A percentile compares a stretch with the other conserved stretches of the same genome.
Evolutionary conservation across 164 flowering plant species (phyloP).

Genomic region (Vitis rupestris): DNA sequence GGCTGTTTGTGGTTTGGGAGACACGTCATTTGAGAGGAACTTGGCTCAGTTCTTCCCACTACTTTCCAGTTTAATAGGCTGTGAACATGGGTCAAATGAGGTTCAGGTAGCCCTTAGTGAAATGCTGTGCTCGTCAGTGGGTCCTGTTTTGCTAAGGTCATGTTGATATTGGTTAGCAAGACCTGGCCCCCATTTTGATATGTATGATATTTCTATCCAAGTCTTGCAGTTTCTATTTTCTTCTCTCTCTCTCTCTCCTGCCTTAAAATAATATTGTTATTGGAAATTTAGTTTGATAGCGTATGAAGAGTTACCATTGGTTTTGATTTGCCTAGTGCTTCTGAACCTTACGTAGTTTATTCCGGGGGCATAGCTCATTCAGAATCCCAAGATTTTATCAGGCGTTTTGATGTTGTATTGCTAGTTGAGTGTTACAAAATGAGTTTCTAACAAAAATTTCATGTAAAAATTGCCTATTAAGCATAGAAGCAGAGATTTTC

Average conservation of each 20-base stretch:
- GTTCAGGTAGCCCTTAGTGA: conserved; percentile 88
- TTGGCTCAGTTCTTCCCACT: conserved; percentile 70
- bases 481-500: not conserved
- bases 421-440: conserved; percentile 14
- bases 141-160: conserved; percentile 80
- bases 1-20: conserved; percentile 66
- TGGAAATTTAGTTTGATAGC: conserved; percentile 45
- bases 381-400: conserved; percentile 15
- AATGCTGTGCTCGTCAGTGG: conserved; percentile 72
- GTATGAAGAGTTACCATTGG: conserved; percentile 36
- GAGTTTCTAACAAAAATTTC: conserved; percentile 2
- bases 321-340: conserved; percentile 23
- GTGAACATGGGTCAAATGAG: conserved; percentile 93
- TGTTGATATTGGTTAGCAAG: conserved; percentile 49
- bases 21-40: conserved; percentile 61
- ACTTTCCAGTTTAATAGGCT: conserved; percentile 73
- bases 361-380: conserved; percentile 21
- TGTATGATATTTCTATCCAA: conserved; percentile 40
- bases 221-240: conserved; percentile 20
- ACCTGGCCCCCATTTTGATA: conserved; percentile 16
- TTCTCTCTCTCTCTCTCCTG: not conserved
- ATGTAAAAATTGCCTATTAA: not conserved
- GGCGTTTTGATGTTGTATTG: conserved; percentile 29
- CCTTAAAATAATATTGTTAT: conserved; percentile 18
- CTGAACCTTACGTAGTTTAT: conserved; percentile 18